A percentile compares a stretch with the other conserved stretches of the same genome.
These are phyloP conservation scores for Trypanosoma avium DNA, from an alignment of 208 protist genomes.

Conservation along the genomic window DNA sequence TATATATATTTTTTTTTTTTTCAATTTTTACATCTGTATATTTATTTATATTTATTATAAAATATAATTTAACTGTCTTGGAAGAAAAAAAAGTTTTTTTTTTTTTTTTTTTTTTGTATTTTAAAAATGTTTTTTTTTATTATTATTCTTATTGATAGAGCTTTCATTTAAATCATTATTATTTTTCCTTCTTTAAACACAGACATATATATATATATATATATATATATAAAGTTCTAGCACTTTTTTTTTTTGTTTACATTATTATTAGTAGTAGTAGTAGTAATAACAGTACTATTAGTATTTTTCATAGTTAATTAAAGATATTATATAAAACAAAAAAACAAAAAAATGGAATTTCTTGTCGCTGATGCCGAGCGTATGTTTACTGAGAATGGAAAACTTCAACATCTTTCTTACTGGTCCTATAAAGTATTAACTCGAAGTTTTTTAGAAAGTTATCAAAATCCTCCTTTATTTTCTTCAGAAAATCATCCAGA, in stretches of 20 bases:
- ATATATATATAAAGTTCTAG: not conserved
- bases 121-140: not conserved
- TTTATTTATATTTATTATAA: slow-evolving; percentile 14
- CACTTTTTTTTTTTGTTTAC: slow-evolving; percentile 13
- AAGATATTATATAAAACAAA: not conserved
- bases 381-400: slow-evolving; percentile 29
- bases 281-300: no score
- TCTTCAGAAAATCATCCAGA: not conserved
- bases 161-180: no score
- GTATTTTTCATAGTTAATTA: no score
- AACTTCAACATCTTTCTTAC: slow-evolving; percentile 30
- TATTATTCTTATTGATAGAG: no score
- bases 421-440: slow-evolving; percentile 40
- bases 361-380: slow-evolving; percentile 35
- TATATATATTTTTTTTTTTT: slow-evolving; percentile 11
- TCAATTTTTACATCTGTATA: not conserved
- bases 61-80: not conserved
- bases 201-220: not conserved
- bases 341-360: slow-evolving; percentile 24
- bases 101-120: slow-evolving; percentile 19
- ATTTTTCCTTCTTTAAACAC: not conserved
- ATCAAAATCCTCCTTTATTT: slow-evolving; percentile 26
- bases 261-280: not conserved
- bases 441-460: slow-evolving; percentile 27
- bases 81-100: not conserved